Percentiles rank a stretch among this genome's conserved stretches.
Evolutionary conservation across 2,329 filamentous ascomycete species (phyloP).

Genomic region (Amauroascus niger): DNA sequence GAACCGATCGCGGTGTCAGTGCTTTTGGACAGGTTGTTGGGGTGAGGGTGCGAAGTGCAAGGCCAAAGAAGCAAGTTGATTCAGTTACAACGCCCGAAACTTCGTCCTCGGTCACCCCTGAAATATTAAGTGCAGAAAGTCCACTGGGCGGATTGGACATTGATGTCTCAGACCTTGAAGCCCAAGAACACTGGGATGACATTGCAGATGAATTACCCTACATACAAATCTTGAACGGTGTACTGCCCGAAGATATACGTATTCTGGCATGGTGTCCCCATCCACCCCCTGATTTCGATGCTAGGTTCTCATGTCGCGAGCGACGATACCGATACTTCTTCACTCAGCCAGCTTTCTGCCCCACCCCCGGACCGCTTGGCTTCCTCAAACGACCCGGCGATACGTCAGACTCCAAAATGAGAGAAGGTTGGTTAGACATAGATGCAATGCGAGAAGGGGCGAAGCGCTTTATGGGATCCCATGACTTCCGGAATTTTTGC

Average conservation of each 20-base stretch:
- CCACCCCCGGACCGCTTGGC: conserved; percentile 49
- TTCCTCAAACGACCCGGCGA: conserved; percentile 32
- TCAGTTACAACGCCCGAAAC: conserved; percentile 14
- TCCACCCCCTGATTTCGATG: conserved; percentile 70
- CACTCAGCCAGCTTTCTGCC: conserved; percentile 79
- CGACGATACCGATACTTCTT: conserved; percentile 95
- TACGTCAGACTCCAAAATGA: conserved; percentile 26
- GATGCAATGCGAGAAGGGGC: conserved; percentile 77
- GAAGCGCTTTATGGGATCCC: conserved; percentile 64
- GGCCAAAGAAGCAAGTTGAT: conserved; percentile 43
- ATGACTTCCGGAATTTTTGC: conserved; percentile 97
- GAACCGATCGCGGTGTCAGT: conserved; percentile 87
- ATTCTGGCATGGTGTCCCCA: conserved; percentile 86
- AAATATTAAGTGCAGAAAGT: conserved; percentile 6
- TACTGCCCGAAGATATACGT: conserved; percentile 81
- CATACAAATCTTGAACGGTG: conserved; percentile 68
- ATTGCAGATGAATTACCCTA: conserved; percentile 77
- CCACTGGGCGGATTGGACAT: conserved; percentile 17
- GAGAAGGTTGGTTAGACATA: conserved; percentile 76
- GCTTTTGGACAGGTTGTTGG: conserved; percentile 94
- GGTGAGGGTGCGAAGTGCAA: conserved; percentile 68
- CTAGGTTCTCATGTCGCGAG: conserved; percentile 85
- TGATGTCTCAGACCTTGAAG: conserved; percentile 14
- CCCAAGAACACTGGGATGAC: conserved; percentile 49
- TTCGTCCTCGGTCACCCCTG: conserved; percentile 19